Conservation (phyloP, 2,329 filamentous ascomycete species). For the Balansia obtecta region DNA sequence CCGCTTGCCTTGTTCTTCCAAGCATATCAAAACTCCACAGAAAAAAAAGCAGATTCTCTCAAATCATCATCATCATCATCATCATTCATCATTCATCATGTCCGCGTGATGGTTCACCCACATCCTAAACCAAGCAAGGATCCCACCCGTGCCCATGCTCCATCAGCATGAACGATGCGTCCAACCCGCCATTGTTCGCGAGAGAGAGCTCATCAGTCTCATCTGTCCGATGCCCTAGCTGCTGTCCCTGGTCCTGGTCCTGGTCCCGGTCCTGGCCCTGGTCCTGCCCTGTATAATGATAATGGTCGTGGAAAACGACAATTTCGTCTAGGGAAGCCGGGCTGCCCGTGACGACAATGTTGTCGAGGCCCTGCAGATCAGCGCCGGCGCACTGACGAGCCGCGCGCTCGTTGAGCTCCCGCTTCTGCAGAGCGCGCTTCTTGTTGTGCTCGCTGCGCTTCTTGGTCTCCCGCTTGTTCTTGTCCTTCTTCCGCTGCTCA, state of each 20-base stretch:
- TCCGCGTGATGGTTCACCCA: too few species aligned
- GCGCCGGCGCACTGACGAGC: conserved; percentile 3
- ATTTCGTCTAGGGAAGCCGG: background rate
- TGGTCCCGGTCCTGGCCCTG: too few species aligned
- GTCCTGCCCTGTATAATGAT: background rate
- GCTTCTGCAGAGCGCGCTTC: conserved; percentile 4
- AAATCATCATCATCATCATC: background rate
- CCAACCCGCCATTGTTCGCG: background rate
- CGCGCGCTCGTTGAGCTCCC: conserved; percentile 3
- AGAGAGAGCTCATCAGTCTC: background rate
- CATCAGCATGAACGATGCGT: background rate
- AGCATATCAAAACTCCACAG: background rate
- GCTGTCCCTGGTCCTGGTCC: background rate
- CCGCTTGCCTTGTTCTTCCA: background rate
- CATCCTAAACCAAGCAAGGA: background rate
- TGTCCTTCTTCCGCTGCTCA: conserved; percentile 3
- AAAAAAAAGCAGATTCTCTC: too few species aligned
- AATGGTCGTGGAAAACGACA: background rate
- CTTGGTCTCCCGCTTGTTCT: background rate
- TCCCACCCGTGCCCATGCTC: background rate
- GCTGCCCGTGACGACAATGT: background rate
- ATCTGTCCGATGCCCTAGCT: background rate
- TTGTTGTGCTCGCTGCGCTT: conserved; percentile 2
- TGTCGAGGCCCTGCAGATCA: background rate
- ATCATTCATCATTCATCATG: too few species aligned